Evolutionary conservation across 2,329 filamentous ascomycete genomes (phyloP), one percentile per base, ranked within the genome.

Genomic region (Microcera coccophila): DNA sequence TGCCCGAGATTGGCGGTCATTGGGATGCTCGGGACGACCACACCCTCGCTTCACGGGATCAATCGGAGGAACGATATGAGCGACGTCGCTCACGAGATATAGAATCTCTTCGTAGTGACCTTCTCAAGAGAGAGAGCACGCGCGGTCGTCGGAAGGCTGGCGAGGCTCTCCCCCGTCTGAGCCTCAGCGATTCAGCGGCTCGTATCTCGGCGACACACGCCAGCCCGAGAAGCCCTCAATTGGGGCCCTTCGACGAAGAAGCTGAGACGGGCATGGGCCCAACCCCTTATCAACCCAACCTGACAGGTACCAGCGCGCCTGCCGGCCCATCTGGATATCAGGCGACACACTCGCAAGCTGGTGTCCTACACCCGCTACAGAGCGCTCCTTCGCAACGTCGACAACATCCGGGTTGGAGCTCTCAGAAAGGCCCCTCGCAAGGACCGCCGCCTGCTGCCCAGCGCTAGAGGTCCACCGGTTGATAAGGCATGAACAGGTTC

Each of bases 71-170:
- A 8, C 62, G 61, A 24, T 55, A 53, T 16, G 60, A 64, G 8
- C 62, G 61, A 24, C 55, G 53, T 16, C 66, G 68, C 9, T 65
- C 62, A 5, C 62, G 57, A 42, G 69, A 73, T 17, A 62, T 66
- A 36, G 64, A 70, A 39, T 54, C 52, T n/a, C 49, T 70, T 32
- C 65, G 65, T 45, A 61, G 53, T 31, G 60, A 65, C 36, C n/a
- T 32, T 9, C 60, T 61, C 40, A 68, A 68, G 58, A 62, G 66
- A 33, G 67, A 70, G 38, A 75, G 72, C 52, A 71, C 70, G 44
- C 67, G 70, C 19, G 74, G 74, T 29, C 71, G 73, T 24, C 70
- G 74, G 51, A 71, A 67, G 57, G 70, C 72, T 8, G 74, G 74
- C 41, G 72, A 76, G 36, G 65, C 62, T 2, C 53, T 73, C 8